These are phyloP conservation scores for Skeletonema tropicum DNA, from an alignment of 108 stramenopile genomes.

Conservation along the genomic window DNA sequence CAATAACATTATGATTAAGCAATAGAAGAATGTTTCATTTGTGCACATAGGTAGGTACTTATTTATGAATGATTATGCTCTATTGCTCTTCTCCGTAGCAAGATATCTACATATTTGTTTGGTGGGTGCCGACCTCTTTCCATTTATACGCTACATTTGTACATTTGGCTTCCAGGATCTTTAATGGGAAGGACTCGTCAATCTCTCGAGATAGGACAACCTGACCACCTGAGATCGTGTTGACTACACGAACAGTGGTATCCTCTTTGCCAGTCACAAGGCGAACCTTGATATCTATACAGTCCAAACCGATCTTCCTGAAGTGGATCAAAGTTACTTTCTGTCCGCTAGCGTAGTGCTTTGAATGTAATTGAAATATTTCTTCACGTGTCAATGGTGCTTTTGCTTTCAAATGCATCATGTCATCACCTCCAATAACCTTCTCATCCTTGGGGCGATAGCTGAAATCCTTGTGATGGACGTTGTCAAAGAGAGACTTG, in stretches of 20 bases:
- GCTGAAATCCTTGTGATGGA: neutral
- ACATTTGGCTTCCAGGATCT: no score
- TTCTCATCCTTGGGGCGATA: neutral
- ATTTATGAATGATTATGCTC: no score
- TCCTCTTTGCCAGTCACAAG: conserved; percentile 1
- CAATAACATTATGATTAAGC: no score
- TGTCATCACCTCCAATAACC: neutral
- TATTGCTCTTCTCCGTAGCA: no score
- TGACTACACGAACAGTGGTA: neutral
- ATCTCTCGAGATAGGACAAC: neutral
- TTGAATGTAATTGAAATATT: neutral
- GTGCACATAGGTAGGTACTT: no score
- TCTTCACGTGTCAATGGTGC: neutral
- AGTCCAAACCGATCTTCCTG: conserved; percentile 12
- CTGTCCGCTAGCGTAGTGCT: neutral
- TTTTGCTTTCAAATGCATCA: neutral
- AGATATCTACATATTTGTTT: no score
- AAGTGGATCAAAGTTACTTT: conserved; percentile 4
- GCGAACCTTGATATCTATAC: conserved; percentile 11
- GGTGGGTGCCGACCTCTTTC: no score
- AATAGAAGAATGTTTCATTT: no score
- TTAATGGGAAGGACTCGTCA: neutral
- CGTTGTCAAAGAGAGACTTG: neutral
- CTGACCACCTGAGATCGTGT: neutral
- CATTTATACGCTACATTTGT: no score